Conservation (phyloP, 106 monocot species). For the Platanthera guangdongensis region DNA sequence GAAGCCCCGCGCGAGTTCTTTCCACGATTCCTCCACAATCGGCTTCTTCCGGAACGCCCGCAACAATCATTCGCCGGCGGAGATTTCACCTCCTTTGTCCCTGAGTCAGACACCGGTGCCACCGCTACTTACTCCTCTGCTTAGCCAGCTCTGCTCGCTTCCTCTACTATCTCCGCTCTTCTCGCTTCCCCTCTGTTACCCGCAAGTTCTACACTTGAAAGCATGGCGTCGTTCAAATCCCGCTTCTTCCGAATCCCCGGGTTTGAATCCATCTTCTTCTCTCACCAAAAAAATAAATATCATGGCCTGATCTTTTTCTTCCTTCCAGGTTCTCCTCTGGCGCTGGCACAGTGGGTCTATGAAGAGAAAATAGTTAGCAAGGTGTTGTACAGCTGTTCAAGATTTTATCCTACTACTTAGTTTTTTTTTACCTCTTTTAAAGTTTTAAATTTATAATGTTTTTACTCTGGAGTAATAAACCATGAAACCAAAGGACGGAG, state of each 20-base stretch:
- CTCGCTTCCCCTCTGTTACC: conserved; percentile 28
- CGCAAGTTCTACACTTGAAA: conserved; percentile 23
- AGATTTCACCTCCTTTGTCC: neutral
- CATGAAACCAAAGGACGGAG: neutral
- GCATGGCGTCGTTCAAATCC: conserved; percentile 39
- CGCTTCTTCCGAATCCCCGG: conserved; percentile 54
- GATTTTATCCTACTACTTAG: neutral
- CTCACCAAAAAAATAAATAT: neutral
- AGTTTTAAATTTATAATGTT: conserved; percentile 4
- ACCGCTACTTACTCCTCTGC: neutral
- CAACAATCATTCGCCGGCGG: conserved; percentile 3
- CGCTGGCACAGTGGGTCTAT: neutral
- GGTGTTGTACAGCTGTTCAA: neutral
- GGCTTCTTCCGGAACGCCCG: too few relatives aligned
- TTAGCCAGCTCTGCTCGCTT: neutral
- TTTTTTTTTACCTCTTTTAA: neutral
- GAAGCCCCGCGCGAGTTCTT: too few relatives aligned
- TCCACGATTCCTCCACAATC: too few relatives aligned
- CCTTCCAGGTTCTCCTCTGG: neutral
- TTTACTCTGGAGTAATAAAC: conserved; percentile 1
- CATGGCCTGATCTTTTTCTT: neutral
- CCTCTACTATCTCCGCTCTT: conserved; percentile 2
- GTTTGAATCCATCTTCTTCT: conserved; percentile 1
- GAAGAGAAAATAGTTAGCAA: conserved; percentile 1
- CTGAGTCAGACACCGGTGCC: neutral